These are phyloP conservation scores for Secale cereale DNA, from an alignment of 176 grass and related monocot species.

Conservation along the genomic window DNA sequence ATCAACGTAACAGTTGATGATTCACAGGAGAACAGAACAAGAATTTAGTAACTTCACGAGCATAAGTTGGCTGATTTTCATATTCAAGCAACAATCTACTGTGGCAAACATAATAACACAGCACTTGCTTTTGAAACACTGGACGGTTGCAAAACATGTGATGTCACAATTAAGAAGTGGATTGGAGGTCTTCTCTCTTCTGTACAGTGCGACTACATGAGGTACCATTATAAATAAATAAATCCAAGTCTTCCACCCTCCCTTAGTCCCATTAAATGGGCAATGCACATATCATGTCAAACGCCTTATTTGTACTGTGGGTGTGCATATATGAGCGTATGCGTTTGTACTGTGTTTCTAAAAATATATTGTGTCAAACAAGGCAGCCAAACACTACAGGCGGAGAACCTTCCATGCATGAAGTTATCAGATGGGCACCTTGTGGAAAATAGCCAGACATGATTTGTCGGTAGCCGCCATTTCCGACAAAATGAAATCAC, in stretches of 20 bases:
- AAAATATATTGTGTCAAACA: background rate
- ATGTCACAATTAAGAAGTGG: background rate
- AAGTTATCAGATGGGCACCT: slow-evolving; percentile 53
- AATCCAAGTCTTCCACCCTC: slow-evolving; percentile 1
- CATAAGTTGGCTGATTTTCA: background rate
- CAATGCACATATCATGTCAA: background rate
- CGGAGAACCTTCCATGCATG: background rate
- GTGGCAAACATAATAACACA: slow-evolving; percentile 10
- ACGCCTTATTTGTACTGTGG: too few species aligned
- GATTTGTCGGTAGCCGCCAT: slow-evolving; percentile 90
- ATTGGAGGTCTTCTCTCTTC: slow-evolving; percentile 8
- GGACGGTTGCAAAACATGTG: background rate
- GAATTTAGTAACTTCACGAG: background rate
- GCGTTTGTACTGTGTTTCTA: too few species aligned
- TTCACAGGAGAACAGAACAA: background rate
- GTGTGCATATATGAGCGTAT: too few species aligned
- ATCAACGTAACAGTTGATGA: too few species aligned
- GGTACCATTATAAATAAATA: slow-evolving; percentile 13
- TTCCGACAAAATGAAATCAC: slow-evolving; percentile 85
- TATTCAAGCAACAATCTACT: slow-evolving; percentile 9
- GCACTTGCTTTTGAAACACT: background rate
- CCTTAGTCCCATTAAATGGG: background rate
- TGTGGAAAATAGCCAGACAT: slow-evolving; percentile 96
- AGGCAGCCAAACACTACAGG: background rate
- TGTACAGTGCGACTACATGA: background rate